Conservation (phyloP, 129 eudicot species). For the Apium graveolens region DNA sequence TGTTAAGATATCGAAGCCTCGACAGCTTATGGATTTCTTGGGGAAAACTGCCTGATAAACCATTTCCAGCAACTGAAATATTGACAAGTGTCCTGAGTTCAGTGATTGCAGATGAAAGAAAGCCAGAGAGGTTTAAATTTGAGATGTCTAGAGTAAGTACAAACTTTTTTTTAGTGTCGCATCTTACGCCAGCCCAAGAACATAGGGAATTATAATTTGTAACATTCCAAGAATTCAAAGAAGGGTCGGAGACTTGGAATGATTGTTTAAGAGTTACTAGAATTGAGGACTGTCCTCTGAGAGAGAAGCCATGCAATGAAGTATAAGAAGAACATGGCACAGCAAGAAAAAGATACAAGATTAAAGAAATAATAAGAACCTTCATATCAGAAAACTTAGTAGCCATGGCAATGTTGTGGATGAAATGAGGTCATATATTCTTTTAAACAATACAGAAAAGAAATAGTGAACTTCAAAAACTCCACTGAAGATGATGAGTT, state of each 20-base stretch:
- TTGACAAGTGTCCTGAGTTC: conserved; percentile 31
- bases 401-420: conserved; percentile 20
- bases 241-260: conserved; percentile 27
- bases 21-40: conserved; percentile 23
- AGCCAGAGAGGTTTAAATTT: conserved; percentile 46
- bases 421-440: conserved; percentile 17
- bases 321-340: conserved; percentile 20
- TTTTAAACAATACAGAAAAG: conserved; percentile 4
- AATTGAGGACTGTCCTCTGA: conserved; percentile 39
- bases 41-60: conserved; percentile 40
- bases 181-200: conserved; percentile 47
- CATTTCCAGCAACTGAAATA: conserved; percentile 37
- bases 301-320: conserved; percentile 12
- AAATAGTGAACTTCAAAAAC: conserved; percentile 1
- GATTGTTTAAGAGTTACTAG: conserved; percentile 38
- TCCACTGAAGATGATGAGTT: conserved; percentile 14
- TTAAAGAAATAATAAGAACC: conserved; percentile 24
- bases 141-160: conserved; percentile 49
- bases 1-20: conserved; percentile 36
- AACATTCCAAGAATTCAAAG: conserved; percentile 37
- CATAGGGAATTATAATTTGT: conserved; percentile 36
- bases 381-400: conserved; percentile 10
- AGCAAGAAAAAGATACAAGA: conserved; percentile 24
- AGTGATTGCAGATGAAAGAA: conserved; percentile 37
- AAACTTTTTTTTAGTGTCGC: conserved; percentile 24